These are phyloP conservation scores for Durotheca rogersii DNA, from an alignment of 495 filamentous ascomycete genomes.

Conservation along the genomic window DNA sequence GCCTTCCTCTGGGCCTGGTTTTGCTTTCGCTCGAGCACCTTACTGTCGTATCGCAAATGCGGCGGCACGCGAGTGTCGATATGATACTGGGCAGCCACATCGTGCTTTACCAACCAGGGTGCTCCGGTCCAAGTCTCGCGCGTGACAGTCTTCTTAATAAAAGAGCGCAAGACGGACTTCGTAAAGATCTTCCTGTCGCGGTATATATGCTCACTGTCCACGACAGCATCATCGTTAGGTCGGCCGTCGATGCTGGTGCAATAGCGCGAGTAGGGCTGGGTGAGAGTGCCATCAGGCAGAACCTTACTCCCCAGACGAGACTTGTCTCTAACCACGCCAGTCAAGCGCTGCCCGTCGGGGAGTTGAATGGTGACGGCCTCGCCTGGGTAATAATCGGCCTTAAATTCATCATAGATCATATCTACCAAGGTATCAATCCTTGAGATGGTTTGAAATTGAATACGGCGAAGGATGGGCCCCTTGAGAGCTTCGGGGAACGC, in stretches of 20 bases:
- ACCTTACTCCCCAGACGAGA: conserved; percentile 65
- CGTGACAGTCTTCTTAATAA: conserved; percentile 91
- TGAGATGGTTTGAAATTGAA: conserved; percentile 88
- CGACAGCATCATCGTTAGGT: conserved; percentile 69
- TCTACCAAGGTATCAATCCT: conserved; percentile 85
- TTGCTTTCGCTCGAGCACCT: conserved; percentile 74
- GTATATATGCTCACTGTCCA: conserved; percentile 79
- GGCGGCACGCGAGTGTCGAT: conserved; percentile 82
- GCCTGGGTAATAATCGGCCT: conserved; percentile 89
- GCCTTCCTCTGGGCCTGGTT: conserved; percentile 66
- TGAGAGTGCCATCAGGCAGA: conserved; percentile 63
- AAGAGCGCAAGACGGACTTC: conserved; percentile 88
- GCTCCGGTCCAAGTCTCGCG: conserved; percentile 91
- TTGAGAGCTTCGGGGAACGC: conserved; percentile 89
- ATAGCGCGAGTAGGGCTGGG: conserved; percentile 72
- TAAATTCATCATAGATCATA: conserved; percentile 74
- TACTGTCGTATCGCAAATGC: conserved; percentile 76
- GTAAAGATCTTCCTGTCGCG: conserved; percentile 93
- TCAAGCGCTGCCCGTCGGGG: conserved; percentile 66
- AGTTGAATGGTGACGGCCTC: conserved; percentile 78
- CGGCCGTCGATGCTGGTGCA: conserved; percentile 71
- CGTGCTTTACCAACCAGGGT: conserved; percentile 90
- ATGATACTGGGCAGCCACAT: conserved; percentile 78
- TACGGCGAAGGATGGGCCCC: conserved; percentile 81
- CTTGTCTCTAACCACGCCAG: conserved; percentile 84